Evolutionary conservation across 352 stramenopile genomes (phyloP).

Genomic region (Albugo candida): DNA sequence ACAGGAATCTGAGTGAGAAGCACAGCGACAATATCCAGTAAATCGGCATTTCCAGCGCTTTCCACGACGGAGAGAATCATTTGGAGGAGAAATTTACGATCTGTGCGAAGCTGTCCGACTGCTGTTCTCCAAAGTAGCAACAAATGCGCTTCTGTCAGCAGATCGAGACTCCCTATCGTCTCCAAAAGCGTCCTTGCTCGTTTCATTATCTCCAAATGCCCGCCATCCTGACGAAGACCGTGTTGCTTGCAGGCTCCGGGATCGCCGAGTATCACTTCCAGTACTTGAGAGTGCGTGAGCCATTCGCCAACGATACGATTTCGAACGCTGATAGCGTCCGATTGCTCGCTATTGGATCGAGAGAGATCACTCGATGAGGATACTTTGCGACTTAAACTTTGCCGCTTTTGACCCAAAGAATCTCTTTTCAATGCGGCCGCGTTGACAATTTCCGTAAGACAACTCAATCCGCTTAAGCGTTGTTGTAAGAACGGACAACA

Average conservation of each 20-base stretch:
- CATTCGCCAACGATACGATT: constrained; percentile 61
- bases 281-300: constrained; percentile 47
- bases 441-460: constrained; percentile 23
- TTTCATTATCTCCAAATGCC: constrained; percentile 69
- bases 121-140: constrained; percentile 57
- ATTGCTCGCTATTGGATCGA: constrained; percentile 11
- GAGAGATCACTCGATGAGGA: background rate
- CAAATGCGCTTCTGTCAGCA: constrained; percentile 46
- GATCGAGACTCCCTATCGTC: constrained; percentile 30
- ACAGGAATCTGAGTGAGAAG: constrained; percentile 53
- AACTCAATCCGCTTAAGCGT: constrained; percentile 43
- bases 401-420: constrained; percentile 27
- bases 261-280: constrained; percentile 69
- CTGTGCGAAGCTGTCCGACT: constrained; percentile 41
- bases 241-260: constrained; percentile 42
- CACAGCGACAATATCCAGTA: constrained; percentile 57
- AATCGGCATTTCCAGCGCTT: constrained; percentile 18
- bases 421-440: constrained; percentile 9
- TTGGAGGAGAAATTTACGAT: constrained; percentile 49
- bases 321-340: constrained; percentile 46
- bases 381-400: constrained; percentile 12
- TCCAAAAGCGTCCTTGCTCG: constrained; percentile 47
- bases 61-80: constrained; percentile 41
- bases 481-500: constrained; percentile 68
- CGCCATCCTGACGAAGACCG: constrained; percentile 35